phyloP scores from a whole-genome alignment of 176 grass and related monocot species.

The Olyra latifolia region DNA sequence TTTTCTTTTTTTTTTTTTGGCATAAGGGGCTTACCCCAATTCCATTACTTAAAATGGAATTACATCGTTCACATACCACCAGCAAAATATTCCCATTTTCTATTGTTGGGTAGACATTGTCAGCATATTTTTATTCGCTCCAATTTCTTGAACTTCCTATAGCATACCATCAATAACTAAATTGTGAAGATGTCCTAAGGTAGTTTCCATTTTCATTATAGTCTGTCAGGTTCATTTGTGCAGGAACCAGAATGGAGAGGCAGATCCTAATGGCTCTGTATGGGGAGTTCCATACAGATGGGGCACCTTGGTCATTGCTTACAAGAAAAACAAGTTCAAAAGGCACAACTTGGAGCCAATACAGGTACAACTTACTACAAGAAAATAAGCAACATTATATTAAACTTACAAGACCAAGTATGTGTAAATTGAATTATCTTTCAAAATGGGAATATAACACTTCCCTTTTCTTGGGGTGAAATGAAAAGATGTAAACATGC shows the following conservation, averaged over 20 bases:
- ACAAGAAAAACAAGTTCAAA: slow-evolving; percentile 92
- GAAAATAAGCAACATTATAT: background rate
- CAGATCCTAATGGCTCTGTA: slow-evolving; percentile 74
- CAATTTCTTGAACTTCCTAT: background rate
- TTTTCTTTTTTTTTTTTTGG: slow-evolving; percentile 6
- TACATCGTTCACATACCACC: too few relatives aligned
- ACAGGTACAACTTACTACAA: slow-evolving; percentile 47
- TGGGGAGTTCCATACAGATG: slow-evolving; percentile 85
- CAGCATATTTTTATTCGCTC: background rate
- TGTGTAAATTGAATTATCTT: background rate
- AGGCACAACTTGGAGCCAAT: slow-evolving; percentile 82
- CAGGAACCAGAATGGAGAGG: slow-evolving; percentile 85
- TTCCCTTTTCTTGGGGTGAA: background rate
- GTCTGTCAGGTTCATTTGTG: slow-evolving; percentile 87
- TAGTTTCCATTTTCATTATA: slow-evolving; percentile 62
- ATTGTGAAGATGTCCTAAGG: background rate
- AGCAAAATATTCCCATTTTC: too few relatives aligned
- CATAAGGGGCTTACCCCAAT: too few relatives aligned
- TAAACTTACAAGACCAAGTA: background rate
- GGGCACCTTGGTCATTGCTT: slow-evolving; percentile 88
- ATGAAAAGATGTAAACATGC: slow-evolving; percentile 1
- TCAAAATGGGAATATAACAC: background rate
- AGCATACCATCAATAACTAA: slow-evolving; percentile 2
- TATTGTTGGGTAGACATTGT: background rate
- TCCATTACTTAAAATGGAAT: too few relatives aligned